Conservation (phyloP, 805 yeast genomes). For the Metschnikowia picachoensis region DNA sequence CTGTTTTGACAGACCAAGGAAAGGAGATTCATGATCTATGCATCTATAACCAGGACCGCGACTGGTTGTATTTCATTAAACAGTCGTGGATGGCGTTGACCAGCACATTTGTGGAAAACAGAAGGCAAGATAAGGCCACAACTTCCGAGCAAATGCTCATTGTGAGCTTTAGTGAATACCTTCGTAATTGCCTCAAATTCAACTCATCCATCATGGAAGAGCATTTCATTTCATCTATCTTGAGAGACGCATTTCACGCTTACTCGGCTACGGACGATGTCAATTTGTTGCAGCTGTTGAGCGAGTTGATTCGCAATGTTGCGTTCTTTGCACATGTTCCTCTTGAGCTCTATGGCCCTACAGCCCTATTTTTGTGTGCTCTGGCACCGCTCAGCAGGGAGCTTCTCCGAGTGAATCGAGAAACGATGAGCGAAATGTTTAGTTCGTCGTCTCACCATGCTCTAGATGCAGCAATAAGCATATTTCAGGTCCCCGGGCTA, state of each 20-base stretch:
- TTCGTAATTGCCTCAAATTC: conserved; percentile 45
- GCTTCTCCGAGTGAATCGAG: conserved; percentile 34
- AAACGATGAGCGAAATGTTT: conserved; percentile 36
- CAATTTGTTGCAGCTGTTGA: conserved; percentile 33
- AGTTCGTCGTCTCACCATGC: conserved; percentile 33
- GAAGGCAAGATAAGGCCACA: neutral
- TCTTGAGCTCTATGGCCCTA: conserved; percentile 27
- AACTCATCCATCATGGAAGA: conserved; percentile 46
- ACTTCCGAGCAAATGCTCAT: neutral
- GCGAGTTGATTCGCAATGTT: conserved; percentile 41
- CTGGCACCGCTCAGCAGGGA: conserved; percentile 30
- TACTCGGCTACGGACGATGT: conserved; percentile 38
- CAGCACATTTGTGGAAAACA: neutral
- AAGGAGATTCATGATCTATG: conserved; percentile 49
- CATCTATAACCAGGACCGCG: conserved; percentile 35
- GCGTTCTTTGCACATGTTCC: conserved; percentile 49
- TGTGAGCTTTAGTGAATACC: conserved; percentile 26
- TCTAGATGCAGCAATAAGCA: conserved; percentile 19
- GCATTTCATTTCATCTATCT: conserved; percentile 24
- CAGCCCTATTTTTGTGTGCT: conserved; percentile 46
- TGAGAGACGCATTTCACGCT: conserved; percentile 34
- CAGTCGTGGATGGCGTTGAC: conserved; percentile 5
- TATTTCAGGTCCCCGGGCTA: conserved; percentile 22
- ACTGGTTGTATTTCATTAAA: conserved; percentile 18
- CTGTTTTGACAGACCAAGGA: conserved; percentile 49